Evolutionary conservation across 768 basidiomycete species (phyloP), one percentile per base, ranked within the genome.

Genomic region (Naganishia antarctica): DNA sequence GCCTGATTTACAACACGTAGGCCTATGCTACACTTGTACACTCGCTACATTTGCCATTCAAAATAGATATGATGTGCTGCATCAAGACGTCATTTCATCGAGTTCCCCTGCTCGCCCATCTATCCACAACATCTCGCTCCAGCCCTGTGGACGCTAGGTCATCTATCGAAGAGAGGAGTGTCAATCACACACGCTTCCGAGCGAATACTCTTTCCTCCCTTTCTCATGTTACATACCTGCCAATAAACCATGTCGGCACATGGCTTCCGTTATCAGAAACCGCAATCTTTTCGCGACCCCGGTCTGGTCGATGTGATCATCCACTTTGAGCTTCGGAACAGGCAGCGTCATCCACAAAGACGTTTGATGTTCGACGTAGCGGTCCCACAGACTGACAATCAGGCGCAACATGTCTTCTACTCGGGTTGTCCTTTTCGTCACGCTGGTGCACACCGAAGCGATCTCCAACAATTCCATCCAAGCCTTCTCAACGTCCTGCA

Each of bases 321-420:
- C n/a, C 5, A 44, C n/a, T 21, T 18, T 44, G 9, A 21, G 43
- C 43, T 45, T 60, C 25, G 59, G 40, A 5, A 6, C 5, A 13
- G 59, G 59, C 43, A 60, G 15, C 3, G 37, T 41, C 40, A 60
- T 28, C 59, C 59, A 60, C 5, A 60, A 25, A 5, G 59, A 37
- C 12, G 37, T 37, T 25, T 60, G 40, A 23, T 60, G 41, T 21
- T 60, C 59, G 37, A 60, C 43, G 16, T 60, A 29, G 4, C 59
- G 37, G 21, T 60, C 59, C 23, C 43, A 60, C 16, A 60, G 43
- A 12, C n/a, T 60, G 59, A 60, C 21, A 11, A 60, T 44, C 13
- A 44, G 43, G n/a, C 43, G 43, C 43, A 44, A 9, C 43, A 44
- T 44, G 43, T n/a, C 43, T 9, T 15, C 43, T 15, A 44, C 18